phyloP scores from a whole-genome alignment of 805 yeast species.

The Komagataella mondaviorum region DNA sequence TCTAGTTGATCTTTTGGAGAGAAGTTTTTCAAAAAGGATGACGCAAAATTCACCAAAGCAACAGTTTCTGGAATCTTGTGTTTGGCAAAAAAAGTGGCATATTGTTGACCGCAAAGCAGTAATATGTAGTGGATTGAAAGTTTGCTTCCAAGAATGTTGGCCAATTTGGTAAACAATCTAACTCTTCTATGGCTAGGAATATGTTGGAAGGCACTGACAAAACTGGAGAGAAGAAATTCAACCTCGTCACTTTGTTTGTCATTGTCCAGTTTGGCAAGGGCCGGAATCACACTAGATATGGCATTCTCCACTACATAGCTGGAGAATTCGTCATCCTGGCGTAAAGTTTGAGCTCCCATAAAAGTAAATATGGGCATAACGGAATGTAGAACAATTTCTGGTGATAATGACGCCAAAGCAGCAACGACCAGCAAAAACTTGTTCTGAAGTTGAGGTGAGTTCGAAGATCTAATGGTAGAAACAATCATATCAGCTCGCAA shows the following conservation, averaged over 20 bases:
- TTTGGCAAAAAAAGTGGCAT: conserved; percentile 35
- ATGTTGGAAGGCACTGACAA: conserved; percentile 89
- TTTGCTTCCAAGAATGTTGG: conserved; percentile 58
- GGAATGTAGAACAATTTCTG: conserved; percentile 85
- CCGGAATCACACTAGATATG: conserved; percentile 81
- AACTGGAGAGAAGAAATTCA: conserved; percentile 76
- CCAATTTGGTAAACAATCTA: conserved; percentile 64
- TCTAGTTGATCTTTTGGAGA: conserved; percentile 51
- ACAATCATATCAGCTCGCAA: conserved; percentile 86
- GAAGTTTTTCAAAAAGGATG: conserved; percentile 58
- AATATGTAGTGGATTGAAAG: conserved; percentile 59
- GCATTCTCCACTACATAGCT: conserved; percentile 89
- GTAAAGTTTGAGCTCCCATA: conserved; percentile 95
- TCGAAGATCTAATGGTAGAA: conserved; percentile 76
- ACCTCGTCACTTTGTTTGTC: conserved; percentile 43
- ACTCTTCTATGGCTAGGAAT: conserved; percentile 96
- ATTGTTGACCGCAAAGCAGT: conserved; percentile 73
- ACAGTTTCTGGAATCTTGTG: conserved; percentile 56
- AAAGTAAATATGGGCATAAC: conserved; percentile 99
- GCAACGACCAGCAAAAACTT: conserved; percentile 74
- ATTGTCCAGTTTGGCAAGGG: conserved; percentile 43
- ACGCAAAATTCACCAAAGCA: conserved; percentile 56
- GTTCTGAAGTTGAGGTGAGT: conserved; percentile 92
- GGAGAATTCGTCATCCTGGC: conserved; percentile 95
- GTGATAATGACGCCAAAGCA: conserved; percentile 75